These are phyloP conservation scores for Mrakia frigida DNA, from an alignment of 768 basidiomycete genomes.

Conservation along the genomic window DNA sequence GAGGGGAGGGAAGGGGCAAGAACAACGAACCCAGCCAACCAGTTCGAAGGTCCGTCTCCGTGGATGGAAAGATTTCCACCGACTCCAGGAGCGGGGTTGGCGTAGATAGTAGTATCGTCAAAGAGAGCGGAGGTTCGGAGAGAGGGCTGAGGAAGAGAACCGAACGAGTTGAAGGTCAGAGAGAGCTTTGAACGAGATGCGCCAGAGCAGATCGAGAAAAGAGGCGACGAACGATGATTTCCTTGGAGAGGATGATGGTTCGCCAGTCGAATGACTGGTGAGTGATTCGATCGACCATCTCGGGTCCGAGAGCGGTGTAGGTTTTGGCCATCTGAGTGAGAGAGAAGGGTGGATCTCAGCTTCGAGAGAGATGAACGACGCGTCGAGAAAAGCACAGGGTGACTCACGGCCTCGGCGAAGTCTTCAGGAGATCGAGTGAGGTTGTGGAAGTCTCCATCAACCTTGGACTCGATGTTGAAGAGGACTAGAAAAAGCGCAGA, in stretches of 20 bases:
- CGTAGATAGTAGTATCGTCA: constrained; percentile 37
- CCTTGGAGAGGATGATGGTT: constrained; percentile 55
- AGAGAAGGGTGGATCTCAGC: background rate
- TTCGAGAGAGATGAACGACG: background rate
- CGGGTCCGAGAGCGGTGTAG: constrained; percentile 17
- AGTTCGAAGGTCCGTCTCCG: constrained; percentile 53
- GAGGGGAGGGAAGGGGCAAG: background rate
- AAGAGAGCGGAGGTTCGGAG: constrained; percentile 59
- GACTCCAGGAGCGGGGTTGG: constrained; percentile 19
- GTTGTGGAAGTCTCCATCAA: constrained; percentile 38
- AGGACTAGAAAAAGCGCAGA: constrained; percentile 44
- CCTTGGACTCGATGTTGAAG: constrained; percentile 65
- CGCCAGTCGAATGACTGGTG: constrained; percentile 50
- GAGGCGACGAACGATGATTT: constrained; percentile 39
- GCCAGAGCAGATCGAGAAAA: too few relatives aligned
- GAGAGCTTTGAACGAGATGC: too few relatives aligned
- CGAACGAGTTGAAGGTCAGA: too few relatives aligned
- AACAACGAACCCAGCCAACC: constrained; percentile 53
- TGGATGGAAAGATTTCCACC: constrained; percentile 40
- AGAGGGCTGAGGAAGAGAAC: constrained; percentile 46
- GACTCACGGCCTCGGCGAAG: constrained; percentile 37
- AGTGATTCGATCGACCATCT: constrained; percentile 37
- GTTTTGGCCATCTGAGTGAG: background rate
- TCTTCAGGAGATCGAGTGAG: constrained; percentile 38
- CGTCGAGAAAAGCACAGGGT: background rate